A percentile compares a stretch with the other conserved stretches of the same genome.
These are phyloP conservation scores for Akebia trifoliata DNA, from an alignment of 164 flowering plant species.

Conservation along the genomic window DNA sequence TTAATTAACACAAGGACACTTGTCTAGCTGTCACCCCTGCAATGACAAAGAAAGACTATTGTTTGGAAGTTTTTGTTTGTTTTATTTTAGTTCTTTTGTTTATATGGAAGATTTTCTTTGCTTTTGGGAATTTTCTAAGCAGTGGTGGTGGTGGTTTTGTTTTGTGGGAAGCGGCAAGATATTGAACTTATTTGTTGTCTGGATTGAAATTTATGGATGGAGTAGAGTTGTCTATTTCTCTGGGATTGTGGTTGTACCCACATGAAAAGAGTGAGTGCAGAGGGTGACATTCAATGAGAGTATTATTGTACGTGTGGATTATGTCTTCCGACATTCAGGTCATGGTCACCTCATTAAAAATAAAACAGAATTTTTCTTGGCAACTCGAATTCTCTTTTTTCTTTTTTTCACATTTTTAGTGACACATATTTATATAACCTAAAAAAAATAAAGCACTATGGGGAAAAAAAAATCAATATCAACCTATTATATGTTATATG, in stretches of 20 bases:
- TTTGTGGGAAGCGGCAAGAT: slow-evolving; percentile 9
- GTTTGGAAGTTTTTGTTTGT: not conserved
- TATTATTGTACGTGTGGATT: not conserved
- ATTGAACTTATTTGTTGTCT: slow-evolving; percentile 13
- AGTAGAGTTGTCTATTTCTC: not conserved
- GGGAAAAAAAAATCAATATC: too few species aligned
- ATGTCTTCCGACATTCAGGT: too few species aligned
- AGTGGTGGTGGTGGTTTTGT: slow-evolving; percentile 10
- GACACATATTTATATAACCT: too few species aligned
- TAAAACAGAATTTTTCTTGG: too few species aligned
- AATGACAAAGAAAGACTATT: slow-evolving; percentile 6
- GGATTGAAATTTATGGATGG: not conserved
- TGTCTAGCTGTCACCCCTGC: slow-evolving; percentile 20
- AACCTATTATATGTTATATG: too few species aligned
- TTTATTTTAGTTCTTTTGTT: not conserved
- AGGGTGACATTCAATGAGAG: slow-evolving; percentile 6
- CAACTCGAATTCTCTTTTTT: too few species aligned
- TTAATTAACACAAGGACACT: slow-evolving; percentile 16
- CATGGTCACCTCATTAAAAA: too few species aligned
- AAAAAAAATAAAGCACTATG: too few species aligned
- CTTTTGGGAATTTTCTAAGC: slow-evolving; percentile 8
- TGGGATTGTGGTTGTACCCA: not conserved
- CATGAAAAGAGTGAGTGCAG: not conserved
- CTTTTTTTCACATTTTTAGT: too few species aligned
- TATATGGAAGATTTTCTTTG: not conserved